Conservation (phyloP, 2,329 filamentous ascomycete genomes). For the Cladosporium sphaerospermum region DNA sequence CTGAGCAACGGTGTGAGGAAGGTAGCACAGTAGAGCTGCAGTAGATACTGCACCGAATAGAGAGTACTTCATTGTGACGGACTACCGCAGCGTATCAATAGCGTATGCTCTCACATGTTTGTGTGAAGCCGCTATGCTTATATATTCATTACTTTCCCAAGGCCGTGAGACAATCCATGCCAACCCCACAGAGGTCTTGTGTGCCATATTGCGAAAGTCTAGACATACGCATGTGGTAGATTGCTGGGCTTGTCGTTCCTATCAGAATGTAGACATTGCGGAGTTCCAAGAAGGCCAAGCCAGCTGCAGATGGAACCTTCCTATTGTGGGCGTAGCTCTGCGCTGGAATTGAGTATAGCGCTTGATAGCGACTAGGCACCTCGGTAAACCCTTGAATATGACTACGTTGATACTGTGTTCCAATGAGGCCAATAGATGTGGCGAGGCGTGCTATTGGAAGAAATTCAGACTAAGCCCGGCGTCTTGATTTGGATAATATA, state of each 20-base stretch:
- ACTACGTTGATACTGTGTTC: too few relatives aligned
- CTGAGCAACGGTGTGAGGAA: neutral
- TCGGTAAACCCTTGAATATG: neutral
- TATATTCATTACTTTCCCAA: too few relatives aligned
- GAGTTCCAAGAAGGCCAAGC: conserved; percentile 10
- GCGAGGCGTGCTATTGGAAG: too few relatives aligned
- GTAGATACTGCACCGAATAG: conserved; percentile 5
- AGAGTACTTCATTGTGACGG: neutral
- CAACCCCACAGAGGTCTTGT: conserved; percentile 1
- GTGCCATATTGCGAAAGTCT: neutral
- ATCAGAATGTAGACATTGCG: conserved; percentile 3
- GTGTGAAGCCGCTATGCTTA: too few relatives aligned
- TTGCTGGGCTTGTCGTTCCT: conserved; percentile 4
- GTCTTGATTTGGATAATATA: too few relatives aligned
- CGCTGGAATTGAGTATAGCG: neutral
- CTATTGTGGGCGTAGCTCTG: conserved; percentile 4
- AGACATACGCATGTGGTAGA: neutral
- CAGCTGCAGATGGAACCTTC: conserved; percentile 6
- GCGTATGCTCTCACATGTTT: too few relatives aligned
- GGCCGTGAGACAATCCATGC: neutral
- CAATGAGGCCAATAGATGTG: too few relatives aligned
- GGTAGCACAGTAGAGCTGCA: conserved; percentile 5
- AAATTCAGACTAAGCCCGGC: too few relatives aligned
- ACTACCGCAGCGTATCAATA: neutral
- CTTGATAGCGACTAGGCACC: neutral